Base-by-base conservation (phyloP, 2,329 filamentous ascomycete species). In the Pseudogymnoascus sp. region DNA sequence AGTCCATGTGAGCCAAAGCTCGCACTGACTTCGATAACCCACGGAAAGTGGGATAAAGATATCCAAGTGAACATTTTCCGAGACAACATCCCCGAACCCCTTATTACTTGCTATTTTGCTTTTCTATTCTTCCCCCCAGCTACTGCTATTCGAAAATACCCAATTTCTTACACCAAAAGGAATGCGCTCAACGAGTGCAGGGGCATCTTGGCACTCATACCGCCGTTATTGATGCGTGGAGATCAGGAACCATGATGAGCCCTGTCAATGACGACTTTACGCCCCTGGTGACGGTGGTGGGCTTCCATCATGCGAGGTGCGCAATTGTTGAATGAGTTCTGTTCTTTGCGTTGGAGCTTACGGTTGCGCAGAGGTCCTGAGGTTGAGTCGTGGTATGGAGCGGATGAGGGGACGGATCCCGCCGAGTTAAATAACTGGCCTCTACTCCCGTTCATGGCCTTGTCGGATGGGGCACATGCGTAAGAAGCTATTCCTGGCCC, bases 401-500 rank as follows among this genome's bases (percentile, higher is more conserved):
- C 78, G 35, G 78, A 87, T 18, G 86, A 92, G 69, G 89, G 86
- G 62, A 80, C 78, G 64, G 92, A 97, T 75, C 91, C 93, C 10
- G 89, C 89, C 3, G 80, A 77, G 53, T 89, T 92, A 64, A 93
- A 95, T 77, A 91, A 94, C 73, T 99, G 94, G 94, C 83, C 87
- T 28, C 76, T 97, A 69, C 80, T 99, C 66, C 92, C 94, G 0
- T 99, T 99, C 75, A 97, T 97, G 91, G 94, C 94, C 25, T 78
- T 99, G 71, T 94, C 91, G 64, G 94, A 99, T 74, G 94, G 94
- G 62, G 94, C 94, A 62, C 94, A 99, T 80, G 87, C 92, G 87
- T 94, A 81, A 78, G 88, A 64, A 82, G 85, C 65, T 87, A 84
- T 73, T 85, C 85, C 71, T 81, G 12, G 10, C 3, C 18, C 21